Evolutionary conservation across 2,329 filamentous ascomycete genomes (phyloP).

Genomic region (Penicillium sp.): DNA sequence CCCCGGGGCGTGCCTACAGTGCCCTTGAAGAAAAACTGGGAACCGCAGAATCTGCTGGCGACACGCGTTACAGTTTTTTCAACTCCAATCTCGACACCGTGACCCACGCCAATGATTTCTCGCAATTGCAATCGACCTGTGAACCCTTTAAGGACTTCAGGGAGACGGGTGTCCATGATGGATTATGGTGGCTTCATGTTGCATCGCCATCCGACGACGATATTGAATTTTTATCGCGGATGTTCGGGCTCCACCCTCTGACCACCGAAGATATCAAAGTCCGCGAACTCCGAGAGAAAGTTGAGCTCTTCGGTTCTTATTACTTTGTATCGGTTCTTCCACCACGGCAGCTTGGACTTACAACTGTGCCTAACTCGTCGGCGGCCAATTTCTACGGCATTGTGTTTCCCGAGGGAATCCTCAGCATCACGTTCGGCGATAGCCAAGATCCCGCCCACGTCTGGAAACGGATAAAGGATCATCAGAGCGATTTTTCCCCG

Average conservation of each 20-base stretch:
- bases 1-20: background rate
- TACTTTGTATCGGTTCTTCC: slow-evolving; percentile 95
- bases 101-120: slow-evolving; percentile 80
- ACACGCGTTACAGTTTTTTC: slow-evolving; percentile 86
- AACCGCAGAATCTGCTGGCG: background rate
- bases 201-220: slow-evolving; percentile 84
- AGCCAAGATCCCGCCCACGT: slow-evolving; percentile 84
- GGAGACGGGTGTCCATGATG: slow-evolving; percentile 55
- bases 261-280: slow-evolving; percentile 93
- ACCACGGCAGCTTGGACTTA: slow-evolving; percentile 69
- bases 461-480: slow-evolving; percentile 81
- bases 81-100: slow-evolving; percentile 87
- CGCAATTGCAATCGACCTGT: slow-evolving; percentile 77
- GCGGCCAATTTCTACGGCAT: slow-evolving; percentile 92
- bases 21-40: background rate
- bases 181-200: slow-evolving; percentile 97
- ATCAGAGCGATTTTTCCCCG: slow-evolving; percentile 87
- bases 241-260: slow-evolving; percentile 90
- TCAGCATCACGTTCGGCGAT: slow-evolving; percentile 85
- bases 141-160: slow-evolving; percentile 71
- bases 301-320: slow-evolving; percentile 93
- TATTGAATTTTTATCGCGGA: slow-evolving; percentile 81
- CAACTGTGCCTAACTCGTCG: slow-evolving; percentile 59
- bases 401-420: slow-evolving; percentile 86
- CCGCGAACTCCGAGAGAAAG: slow-evolving; percentile 92